phyloP scores from a whole-genome alignment of 2,329 filamentous ascomycete genomes.

The Sporothrix inflata region DNA sequence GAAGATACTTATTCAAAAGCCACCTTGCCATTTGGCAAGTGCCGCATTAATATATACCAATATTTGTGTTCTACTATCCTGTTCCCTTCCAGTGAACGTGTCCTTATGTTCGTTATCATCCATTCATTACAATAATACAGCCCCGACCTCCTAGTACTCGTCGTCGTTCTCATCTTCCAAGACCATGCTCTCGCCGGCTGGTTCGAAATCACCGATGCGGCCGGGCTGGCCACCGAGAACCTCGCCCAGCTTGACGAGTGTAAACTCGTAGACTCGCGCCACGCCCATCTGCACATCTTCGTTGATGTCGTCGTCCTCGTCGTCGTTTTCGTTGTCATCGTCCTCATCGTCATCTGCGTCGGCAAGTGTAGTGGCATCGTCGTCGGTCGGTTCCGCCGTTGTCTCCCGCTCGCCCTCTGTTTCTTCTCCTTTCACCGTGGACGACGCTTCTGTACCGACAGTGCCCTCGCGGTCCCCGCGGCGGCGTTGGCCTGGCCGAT shows the following conservation, averaged over 20 bases:
- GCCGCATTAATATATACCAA: not conserved
- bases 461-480: not conserved
- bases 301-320: conserved; percentile 39
- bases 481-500: not conserved
- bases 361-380: not conserved
- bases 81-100: not conserved
- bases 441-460: conserved; percentile 48
- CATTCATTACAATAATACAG: not conserved
- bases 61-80: not conserved
- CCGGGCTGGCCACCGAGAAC: conserved; percentile 54
- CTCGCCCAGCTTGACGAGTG: conserved; percentile 73
- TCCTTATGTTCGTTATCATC: conserved; percentile 12
- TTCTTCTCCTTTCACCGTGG: conserved; percentile 31
- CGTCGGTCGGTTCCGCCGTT: conserved; percentile 37
- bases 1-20: not conserved
- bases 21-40: not conserved
- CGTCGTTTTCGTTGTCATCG: conserved; percentile 37
- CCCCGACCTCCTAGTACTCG: not conserved
- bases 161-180: conserved; percentile 24
- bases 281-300: conserved; percentile 65
- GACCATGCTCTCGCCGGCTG: not conserved
- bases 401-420: conserved; percentile 41
- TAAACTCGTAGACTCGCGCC: conserved; percentile 77
- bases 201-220: conserved; percentile 26
- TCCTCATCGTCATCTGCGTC: not conserved